Evolutionary conservation across 352 stramenopile genomes (phyloP).

Genomic region (Pythium sukuiense): DNA sequence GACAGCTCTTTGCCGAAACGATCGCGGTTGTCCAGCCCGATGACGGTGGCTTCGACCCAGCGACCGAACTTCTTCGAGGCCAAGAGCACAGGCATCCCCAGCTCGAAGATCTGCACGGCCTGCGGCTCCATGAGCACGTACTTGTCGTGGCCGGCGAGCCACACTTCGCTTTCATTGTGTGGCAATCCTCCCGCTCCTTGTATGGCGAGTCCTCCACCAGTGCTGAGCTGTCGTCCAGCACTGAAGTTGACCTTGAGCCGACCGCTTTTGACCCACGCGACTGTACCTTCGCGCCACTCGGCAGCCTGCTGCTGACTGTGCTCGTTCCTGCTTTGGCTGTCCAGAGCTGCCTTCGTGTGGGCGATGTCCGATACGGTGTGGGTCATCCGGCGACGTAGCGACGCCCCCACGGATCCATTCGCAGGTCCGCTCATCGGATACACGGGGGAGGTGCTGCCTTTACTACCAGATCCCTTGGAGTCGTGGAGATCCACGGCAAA

Average conservation of each 20-base stretch:
- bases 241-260: conserved; percentile 63
- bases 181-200: neutral
- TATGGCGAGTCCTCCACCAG: neutral
- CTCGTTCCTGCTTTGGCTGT: neutral
- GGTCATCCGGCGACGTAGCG: conserved; percentile 24
- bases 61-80: conserved; percentile 50
- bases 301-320: conserved; percentile 7
- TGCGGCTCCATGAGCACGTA: conserved; percentile 49
- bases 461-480: neutral
- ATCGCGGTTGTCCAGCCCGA: conserved; percentile 41
- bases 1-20: conserved; percentile 40
- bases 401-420: neutral
- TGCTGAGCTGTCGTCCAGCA: conserved; percentile 38
- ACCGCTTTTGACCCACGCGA: conserved; percentile 57
- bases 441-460: neutral
- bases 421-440: conserved; percentile 3
- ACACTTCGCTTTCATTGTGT: conserved; percentile 37
- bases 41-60: conserved; percentile 48
- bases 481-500: conserved; percentile 38
- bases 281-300: conserved; percentile 60
- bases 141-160: conserved; percentile 41
- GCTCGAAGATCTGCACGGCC: conserved; percentile 50
- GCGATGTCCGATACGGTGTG: conserved; percentile 17
- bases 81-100: conserved; percentile 49
- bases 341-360: conserved; percentile 6